These are phyloP conservation scores for Balamuthia mandrillaris DNA, from an alignment of 208 protist genomes.

Conservation along the genomic window DNA sequence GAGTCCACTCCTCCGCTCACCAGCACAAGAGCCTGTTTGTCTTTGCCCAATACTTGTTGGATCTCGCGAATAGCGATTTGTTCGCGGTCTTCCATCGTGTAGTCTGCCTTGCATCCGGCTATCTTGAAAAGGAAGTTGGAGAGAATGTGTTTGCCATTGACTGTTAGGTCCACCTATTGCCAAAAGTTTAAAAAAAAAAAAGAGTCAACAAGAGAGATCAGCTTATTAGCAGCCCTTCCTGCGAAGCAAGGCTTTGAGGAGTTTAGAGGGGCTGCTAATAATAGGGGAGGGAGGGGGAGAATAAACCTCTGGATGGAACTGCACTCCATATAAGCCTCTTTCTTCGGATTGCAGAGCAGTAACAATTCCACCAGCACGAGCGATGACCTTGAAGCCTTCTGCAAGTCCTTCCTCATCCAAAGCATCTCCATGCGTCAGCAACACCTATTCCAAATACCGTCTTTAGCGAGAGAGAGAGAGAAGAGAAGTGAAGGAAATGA, in stretches of 20 bases:
- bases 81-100: constrained; percentile 83
- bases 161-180: constrained; percentile 92
- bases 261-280: too few species aligned
- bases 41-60: constrained; percentile 71
- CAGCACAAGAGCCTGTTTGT: constrained; percentile 87
- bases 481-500: too few species aligned
- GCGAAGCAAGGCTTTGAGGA: too few species aligned
- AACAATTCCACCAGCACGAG: constrained; percentile 54
- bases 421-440: constrained; percentile 94
- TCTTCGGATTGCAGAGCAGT: constrained; percentile 70
- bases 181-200: too few species aligned
- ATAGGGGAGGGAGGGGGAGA: too few species aligned
- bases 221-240: too few species aligned
- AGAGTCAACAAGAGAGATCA: too few species aligned
- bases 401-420: constrained; percentile 54
- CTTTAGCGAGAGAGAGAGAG: too few species aligned
- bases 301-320: constrained; percentile 95
- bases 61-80: constrained; percentile 84
- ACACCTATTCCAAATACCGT: too few species aligned
- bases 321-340: constrained; percentile 83
- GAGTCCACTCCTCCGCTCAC: constrained; percentile 97
- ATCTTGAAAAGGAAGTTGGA: constrained; percentile 87
- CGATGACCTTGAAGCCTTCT: constrained; percentile 58
- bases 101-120: constrained; percentile 71
- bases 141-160: constrained; percentile 86